A percentile compares a stretch with the other conserved stretches of the same genome.
These are phyloP conservation scores for Leishmania amazonensis DNA, from an alignment of 208 protist species.

Conservation along the genomic window DNA sequence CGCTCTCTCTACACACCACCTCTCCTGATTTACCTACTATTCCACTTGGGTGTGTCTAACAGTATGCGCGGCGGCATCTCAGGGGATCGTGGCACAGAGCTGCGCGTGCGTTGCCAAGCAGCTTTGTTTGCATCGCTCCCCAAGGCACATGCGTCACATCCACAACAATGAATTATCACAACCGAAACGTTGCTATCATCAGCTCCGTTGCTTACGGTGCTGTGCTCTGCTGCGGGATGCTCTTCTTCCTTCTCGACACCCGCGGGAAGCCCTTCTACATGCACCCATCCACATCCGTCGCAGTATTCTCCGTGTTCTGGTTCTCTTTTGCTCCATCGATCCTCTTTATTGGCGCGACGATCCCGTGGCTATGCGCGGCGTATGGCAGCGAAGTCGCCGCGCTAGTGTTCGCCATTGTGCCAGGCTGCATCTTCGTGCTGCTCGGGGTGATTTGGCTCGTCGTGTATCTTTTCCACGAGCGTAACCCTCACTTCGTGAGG, in stretches of 20 bases:
- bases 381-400: conserved; percentile 36
- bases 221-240: conserved; percentile 38
- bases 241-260: conserved; percentile 36
- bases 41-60: not conserved
- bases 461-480: conserved; percentile 15
- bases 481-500: not conserved
- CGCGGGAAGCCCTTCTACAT: conserved; percentile 29
- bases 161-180: conserved; percentile 23
- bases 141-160: not conserved
- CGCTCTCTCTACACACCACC: not conserved
- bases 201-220: conserved; percentile 51
- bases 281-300: conserved; percentile 20
- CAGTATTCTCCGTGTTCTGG: conserved; percentile 48
- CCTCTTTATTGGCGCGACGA: conserved; percentile 43
- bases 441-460: conserved; percentile 34
- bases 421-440: conserved; percentile 45
- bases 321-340: conserved; percentile 56
- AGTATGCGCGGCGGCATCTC: not conserved
- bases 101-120: not conserved
- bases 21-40: not conserved
- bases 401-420: conserved; percentile 47
- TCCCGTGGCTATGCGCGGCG: conserved; percentile 53
- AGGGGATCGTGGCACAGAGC: not conserved
- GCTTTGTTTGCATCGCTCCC: not conserved
- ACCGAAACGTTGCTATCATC: conserved; percentile 54